A percentile compares a stretch with the other conserved stretches of the same genome.
These are phyloP conservation scores for Aspergillus sp. DNA, from an alignment of 2,329 filamentous ascomycete genomes.

Conservation along the genomic window DNA sequence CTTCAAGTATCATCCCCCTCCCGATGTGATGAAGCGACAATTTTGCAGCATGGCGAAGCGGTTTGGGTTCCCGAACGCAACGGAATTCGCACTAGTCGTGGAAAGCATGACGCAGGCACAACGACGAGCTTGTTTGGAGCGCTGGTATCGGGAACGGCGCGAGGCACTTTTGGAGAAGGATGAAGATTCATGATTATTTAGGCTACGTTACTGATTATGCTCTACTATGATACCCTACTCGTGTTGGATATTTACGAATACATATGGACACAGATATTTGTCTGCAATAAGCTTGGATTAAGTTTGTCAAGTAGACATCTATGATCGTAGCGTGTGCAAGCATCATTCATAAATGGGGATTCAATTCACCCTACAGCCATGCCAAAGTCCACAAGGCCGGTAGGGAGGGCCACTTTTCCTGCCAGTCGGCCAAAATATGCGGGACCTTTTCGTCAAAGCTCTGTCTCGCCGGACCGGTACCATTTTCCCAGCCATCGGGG, in stretches of 20 bases:
- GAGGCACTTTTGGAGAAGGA: slow-evolving; percentile 37
- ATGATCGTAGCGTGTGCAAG: too few relatives aligned
- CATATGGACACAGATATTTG: too few relatives aligned
- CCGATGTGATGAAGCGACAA: slow-evolving; percentile 72
- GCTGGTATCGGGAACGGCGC: slow-evolving; percentile 72
- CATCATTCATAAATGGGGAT: background rate
- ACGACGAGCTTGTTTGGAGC: slow-evolving; percentile 72
- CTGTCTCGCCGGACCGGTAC: slow-evolving; percentile 63
- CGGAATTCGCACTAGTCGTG: slow-evolving; percentile 84
- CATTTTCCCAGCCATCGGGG: slow-evolving; percentile 66
- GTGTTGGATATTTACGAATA: background rate
- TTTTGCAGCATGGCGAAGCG: slow-evolving; percentile 86
- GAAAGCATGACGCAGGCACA: slow-evolving; percentile 87
- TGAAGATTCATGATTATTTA: background rate
- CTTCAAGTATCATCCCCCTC: slow-evolving; percentile 70
- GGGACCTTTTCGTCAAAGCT: slow-evolving; percentile 93
- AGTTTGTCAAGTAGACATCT: too few relatives aligned
- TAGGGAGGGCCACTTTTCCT: slow-evolving; percentile 88
- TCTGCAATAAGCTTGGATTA: too few relatives aligned
- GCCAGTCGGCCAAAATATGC: slow-evolving; percentile 88
- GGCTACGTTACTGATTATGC: background rate
- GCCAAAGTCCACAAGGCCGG: slow-evolving; percentile 92
- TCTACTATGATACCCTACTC: background rate
- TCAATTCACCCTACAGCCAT: slow-evolving; percentile 66
- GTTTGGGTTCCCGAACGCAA: slow-evolving; percentile 73